Conservation (phyloP, 257 asterid genomes). For the Buddleja alternifolia region DNA sequence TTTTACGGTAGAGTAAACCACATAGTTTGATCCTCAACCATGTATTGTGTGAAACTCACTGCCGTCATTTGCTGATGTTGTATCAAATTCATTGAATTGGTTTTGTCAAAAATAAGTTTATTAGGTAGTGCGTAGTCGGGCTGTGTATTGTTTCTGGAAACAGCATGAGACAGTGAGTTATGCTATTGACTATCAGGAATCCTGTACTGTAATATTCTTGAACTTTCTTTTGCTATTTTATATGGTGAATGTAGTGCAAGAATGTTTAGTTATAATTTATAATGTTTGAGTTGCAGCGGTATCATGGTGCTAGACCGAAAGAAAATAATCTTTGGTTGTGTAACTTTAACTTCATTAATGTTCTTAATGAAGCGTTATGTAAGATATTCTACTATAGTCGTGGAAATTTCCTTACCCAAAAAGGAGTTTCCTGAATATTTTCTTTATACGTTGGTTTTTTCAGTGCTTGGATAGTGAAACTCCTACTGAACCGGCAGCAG, state of each 20-base stretch:
- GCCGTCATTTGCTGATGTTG: no score
- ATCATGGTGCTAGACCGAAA: conserved; percentile 13
- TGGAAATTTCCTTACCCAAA: conserved; percentile 16
- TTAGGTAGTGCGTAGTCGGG: neutral
- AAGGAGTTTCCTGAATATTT: neutral
- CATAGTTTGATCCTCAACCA: neutral
- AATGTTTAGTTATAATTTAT: conserved; percentile 21
- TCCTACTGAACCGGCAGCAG: conserved; percentile 21
- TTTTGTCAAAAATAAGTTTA: neutral
- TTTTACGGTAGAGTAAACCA: neutral
- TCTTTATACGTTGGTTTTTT: neutral
- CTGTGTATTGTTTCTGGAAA: conserved; percentile 3
- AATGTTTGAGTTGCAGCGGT: conserved; percentile 4
- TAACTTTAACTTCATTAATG: conserved; percentile 9
- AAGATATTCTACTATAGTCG: conserved; percentile 3
- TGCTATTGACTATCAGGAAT: neutral
- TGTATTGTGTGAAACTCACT: no score
- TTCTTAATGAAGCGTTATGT: conserved; percentile 14
- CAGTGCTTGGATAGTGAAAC: conserved; percentile 1
- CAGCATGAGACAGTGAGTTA: neutral
- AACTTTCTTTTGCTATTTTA: conserved; percentile 11
- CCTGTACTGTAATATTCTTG: neutral
- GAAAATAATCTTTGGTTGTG: conserved; percentile 9
- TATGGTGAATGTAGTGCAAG: conserved; percentile 1
- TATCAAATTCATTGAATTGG: no score